A percentile compares a stretch with the other conserved stretches of the same genome.
Conservation (phyloP, 371 early-diverging fungal genomes). For the Batrachochytrium dendrobatidis region DNA sequence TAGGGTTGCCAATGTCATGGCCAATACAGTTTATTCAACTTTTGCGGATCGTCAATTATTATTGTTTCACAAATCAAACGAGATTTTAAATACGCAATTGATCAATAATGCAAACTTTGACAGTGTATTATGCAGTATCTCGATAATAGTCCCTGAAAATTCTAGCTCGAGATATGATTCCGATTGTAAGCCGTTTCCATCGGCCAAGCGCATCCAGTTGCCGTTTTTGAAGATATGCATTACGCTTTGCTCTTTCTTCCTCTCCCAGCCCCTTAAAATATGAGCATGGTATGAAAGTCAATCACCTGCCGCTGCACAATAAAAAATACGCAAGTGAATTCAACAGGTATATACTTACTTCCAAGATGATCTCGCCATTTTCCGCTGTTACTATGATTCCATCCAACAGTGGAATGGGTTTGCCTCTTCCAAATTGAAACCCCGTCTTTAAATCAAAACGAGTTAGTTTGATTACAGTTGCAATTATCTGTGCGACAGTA, state of each 20-base stretch:
- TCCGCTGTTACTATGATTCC: constrained; percentile 71
- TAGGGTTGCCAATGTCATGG: too few relatives aligned
- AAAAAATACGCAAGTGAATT: too few relatives aligned
- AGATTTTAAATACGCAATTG: too few relatives aligned
- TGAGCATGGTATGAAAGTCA: too few relatives aligned
- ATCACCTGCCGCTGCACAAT: too few relatives aligned
- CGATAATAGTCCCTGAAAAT: too few relatives aligned
- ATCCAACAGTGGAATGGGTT: constrained; percentile 54
- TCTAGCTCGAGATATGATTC: background rate
- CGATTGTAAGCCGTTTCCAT: background rate
- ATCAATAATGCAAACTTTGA: too few relatives aligned
- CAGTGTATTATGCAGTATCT: too few relatives aligned
- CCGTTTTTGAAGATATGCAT: background rate
- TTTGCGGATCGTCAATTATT: too few relatives aligned
- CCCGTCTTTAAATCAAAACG: constrained; percentile 20
- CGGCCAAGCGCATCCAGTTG: background rate
- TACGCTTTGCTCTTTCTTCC: background rate
- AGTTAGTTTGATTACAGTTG: background rate
- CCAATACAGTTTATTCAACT: too few relatives aligned
- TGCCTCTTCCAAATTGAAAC: constrained; percentile 65
- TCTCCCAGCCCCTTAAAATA: too few relatives aligned
- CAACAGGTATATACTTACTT: constrained; percentile 36
- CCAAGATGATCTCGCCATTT: constrained; percentile 48
- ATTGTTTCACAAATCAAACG: too few relatives aligned
- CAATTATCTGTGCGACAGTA: background rate